Evolutionary conservation across 2,329 filamentous ascomycete species (phyloP).

Genomic region (Pseudocercospora eumusae): DNA sequence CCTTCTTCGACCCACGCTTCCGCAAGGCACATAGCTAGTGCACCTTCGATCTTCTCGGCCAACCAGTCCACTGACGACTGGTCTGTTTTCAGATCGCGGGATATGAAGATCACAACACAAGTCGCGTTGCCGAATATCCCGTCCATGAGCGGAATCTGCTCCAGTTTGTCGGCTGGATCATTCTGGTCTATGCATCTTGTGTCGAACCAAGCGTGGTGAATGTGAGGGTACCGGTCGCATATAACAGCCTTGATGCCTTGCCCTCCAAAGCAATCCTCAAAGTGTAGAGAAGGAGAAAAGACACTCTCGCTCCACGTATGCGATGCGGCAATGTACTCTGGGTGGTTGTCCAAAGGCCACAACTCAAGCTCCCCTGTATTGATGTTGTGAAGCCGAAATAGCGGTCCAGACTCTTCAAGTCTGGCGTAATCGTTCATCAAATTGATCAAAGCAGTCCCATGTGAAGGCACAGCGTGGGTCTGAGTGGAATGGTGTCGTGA

Average conservation of each 20-base stretch:
- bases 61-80: conserved; percentile 4
- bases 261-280: conserved; percentile 1
- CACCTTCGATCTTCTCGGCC: conserved; percentile 4
- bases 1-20: conserved; percentile 11
- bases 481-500: not conserved
- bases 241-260: not conserved
- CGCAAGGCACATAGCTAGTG: conserved; percentile 12
- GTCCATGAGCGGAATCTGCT: conserved; percentile 11
- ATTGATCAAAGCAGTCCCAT: not conserved
- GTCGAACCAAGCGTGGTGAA: conserved; percentile 8
- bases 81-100: not conserved
- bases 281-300: not conserved
- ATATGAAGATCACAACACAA: conserved; percentile 9
- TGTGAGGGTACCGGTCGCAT: not conserved
- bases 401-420: not conserved
- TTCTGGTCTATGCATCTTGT: conserved; percentile 11
- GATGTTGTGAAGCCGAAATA: not conserved
- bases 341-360: not conserved
- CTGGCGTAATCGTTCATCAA: not conserved
- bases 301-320: conserved; percentile 11
- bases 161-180: conserved; percentile 1
- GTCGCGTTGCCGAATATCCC: conserved; percentile 3
- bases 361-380: conserved; percentile 5
- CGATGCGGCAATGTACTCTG: conserved; percentile 1
- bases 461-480: not conserved